phyloP scores from a whole-genome alignment of 2,329 filamentous ascomycete genomes.

The Rutstroemia sydowiana region DNA sequence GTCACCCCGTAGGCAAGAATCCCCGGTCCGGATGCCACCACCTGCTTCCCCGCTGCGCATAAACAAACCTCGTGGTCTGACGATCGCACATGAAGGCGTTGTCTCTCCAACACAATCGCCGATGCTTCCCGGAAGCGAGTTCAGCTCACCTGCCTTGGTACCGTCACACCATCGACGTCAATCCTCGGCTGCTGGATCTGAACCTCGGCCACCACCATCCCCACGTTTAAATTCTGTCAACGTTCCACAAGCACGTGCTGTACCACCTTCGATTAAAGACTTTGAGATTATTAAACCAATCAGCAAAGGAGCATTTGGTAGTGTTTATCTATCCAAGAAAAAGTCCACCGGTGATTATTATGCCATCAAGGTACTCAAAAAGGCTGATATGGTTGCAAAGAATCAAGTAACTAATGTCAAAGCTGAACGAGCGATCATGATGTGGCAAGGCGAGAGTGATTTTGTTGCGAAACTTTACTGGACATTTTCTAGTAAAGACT shows the following conservation, averaged over 20 bases:
- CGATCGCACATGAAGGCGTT: conserved; percentile 54
- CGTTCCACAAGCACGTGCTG: conserved; percentile 75
- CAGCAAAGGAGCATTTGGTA: conserved; percentile 96
- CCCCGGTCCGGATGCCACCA: conserved; percentile 66
- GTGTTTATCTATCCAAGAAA: conserved; percentile 96
- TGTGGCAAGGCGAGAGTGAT: conserved; percentile 99
- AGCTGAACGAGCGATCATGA: conserved; percentile 98
- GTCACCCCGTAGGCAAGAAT: conserved; percentile 80
- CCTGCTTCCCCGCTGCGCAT: conserved; percentile 84
- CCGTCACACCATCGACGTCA: conserved; percentile 74
- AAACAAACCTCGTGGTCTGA: conserved; percentile 64
- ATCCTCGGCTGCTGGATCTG: conserved; percentile 80
- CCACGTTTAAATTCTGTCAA: conserved; percentile 71
- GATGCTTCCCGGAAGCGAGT: conserved; percentile 74
- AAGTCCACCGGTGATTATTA: conserved; percentile 98
- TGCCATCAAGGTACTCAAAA: conserved; percentile 96
- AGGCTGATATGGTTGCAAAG: conserved; percentile 99
- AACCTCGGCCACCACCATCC: conserved; percentile 63
- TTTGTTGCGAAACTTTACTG: conserved; percentile 99
- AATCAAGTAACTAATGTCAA: conserved; percentile 99
- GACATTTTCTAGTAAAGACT: conserved; percentile 99
- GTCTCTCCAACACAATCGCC: conserved; percentile 86
- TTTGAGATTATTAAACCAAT: conserved; percentile 99
- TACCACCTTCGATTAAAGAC: conserved; percentile 95
- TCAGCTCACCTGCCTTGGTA: conserved; percentile 63